Percentiles rank a stretch among this genome's conserved stretches.
Evolutionary conservation across 495 filamentous ascomycete species (phyloP).

Genomic region (Penicillium silybi): DNA sequence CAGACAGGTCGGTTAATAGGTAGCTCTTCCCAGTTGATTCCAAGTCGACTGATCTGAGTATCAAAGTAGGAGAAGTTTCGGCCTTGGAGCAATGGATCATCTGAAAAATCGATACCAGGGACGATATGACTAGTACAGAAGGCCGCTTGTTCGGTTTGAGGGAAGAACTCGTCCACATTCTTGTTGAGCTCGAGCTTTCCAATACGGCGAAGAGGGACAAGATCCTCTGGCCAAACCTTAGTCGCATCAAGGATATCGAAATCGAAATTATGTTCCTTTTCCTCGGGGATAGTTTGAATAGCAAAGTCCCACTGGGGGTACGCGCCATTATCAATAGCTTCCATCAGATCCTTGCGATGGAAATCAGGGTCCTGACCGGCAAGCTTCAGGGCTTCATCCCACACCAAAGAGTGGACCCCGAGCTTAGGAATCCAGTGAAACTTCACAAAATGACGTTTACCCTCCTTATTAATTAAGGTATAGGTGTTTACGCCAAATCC

Average conservation of each 20-base stretch:
- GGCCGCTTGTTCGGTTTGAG: constrained; percentile 76
- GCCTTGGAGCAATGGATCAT: constrained; percentile 79
- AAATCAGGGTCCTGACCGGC: constrained; percentile 82
- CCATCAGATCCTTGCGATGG: constrained; percentile 76
- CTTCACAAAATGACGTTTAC: constrained; percentile 75
- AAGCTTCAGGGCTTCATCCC: constrained; percentile 85
- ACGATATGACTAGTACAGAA: constrained; percentile 86
- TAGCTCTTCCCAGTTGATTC: constrained; percentile 80
- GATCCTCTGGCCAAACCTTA: constrained; percentile 85
- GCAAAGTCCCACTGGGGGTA: constrained; percentile 82
- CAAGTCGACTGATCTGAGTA: constrained; percentile 77
- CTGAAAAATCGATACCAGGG: constrained; percentile 81
- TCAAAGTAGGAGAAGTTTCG: constrained; percentile 88
- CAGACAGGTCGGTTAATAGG: constrained; percentile 78
- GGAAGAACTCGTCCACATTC: constrained; percentile 82
- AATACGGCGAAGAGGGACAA: constrained; percentile 73
- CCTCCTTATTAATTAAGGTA: constrained; percentile 65
- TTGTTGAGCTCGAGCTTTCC: constrained; percentile 79
- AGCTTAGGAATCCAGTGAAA: constrained; percentile 74
- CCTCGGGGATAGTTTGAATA: constrained; percentile 70
- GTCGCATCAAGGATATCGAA: constrained; percentile 89
- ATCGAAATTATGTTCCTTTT: constrained; percentile 73
- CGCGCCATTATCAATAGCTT: constrained; percentile 66
- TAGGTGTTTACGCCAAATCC: constrained; percentile 88
- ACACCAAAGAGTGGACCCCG: constrained; percentile 79